Conservation (phyloP, 441 rosid species). For the Arabidopsis lyrata region DNA sequence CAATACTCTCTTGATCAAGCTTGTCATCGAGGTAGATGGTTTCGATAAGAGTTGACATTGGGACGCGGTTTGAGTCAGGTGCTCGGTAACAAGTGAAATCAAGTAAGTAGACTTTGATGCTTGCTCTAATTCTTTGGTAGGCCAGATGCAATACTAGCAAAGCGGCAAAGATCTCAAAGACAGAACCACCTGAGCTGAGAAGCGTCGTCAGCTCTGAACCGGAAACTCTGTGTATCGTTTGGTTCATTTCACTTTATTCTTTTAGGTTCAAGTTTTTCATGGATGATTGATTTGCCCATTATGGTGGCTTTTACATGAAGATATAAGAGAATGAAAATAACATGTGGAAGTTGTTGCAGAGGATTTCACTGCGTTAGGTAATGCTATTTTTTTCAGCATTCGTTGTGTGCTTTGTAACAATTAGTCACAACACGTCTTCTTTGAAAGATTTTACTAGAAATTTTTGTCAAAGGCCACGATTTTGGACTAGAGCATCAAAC, state of each 20-base stretch:
- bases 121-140: conserved; percentile 38
- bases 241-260: conserved; percentile 24
- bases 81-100: conserved; percentile 58
- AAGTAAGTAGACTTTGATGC: conserved; percentile 46
- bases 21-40: conserved; percentile 41
- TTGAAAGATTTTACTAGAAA: not conserved
- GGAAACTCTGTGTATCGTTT: conserved; percentile 16
- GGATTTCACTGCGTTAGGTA: conserved; percentile 43
- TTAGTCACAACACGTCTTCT: conserved; percentile 36
- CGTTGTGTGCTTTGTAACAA: conserved; percentile 25
- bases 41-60: conserved; percentile 50
- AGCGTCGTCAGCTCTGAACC: conserved; percentile 24
- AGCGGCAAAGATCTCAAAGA: conserved; percentile 18
- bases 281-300: conserved; percentile 22
- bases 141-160: conserved; percentile 28
- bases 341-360: conserved; percentile 43
- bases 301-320: not conserved
- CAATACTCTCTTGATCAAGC: conserved; percentile 49
- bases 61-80: conserved; percentile 48
- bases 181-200: conserved; percentile 25
- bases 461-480: not conserved
- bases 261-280: not conserved
- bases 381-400: conserved; percentile 18
- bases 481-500: not conserved
- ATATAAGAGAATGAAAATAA: conserved; percentile 24